Evolutionary conservation across 2,329 filamentous ascomycete species (phyloP), one percentile per base, ranked within the genome.

Genomic region (Hymenoscyphus salicellus): DNA sequence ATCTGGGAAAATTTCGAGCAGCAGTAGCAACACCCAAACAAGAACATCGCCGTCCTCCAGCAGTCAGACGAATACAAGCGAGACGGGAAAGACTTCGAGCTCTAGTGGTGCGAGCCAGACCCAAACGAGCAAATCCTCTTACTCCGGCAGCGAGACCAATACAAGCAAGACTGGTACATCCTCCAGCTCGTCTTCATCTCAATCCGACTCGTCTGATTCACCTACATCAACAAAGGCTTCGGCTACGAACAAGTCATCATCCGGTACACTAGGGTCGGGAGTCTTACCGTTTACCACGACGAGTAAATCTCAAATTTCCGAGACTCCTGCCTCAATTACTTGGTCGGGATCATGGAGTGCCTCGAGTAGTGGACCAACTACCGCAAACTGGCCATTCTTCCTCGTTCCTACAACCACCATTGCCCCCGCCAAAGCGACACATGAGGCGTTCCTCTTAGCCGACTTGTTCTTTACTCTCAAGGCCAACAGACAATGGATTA

Each of bases 401-500:
- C 46, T 41, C 14, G 38, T 57, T 20, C 58, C 58, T 23, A 63
- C 64, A 20, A 63, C 49, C 7, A 58, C 61, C n/a, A 38, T 60
- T 16, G n/a, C 41, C 20, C 56, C 43, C 17, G 23, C 61, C 17
- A 52, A 62, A 63, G 55, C 52, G 16, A 66, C 64, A 26, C 58
- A 57, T 14, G 41, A 66, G n/a, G 61, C 58, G 5, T 49, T 58
- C 3, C 43, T 66, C 11, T 16, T 66, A 10, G 61, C 20, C 17
- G 55, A 41, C 20, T 46, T 63, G 20, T 66, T 63, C 28, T 49
- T 61, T 56, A 38, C 61, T 7, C 58, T 66, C 23, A 26, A 57
- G n/a, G 36, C 55, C 26, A 66, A 66, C 32, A 32, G 61, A 49
- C 32, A 59, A n/a, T 63, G 55, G 64, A 30, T 66, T 11, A 66